Base-by-base conservation (phyloP, 2,329 filamentous ascomycete species). In the Fusarium algeriense region DNA sequence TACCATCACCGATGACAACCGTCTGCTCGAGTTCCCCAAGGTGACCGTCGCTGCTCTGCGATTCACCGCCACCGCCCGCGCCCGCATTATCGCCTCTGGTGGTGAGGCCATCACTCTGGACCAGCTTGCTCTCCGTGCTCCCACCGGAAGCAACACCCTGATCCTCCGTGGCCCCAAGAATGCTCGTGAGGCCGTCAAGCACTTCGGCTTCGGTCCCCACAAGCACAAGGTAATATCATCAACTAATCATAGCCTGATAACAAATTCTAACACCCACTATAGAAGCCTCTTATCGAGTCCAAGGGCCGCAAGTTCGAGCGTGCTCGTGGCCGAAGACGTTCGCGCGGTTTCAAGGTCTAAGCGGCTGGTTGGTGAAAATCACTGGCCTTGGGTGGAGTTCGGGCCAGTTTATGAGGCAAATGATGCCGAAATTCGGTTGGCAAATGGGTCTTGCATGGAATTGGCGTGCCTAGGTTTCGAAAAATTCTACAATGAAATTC, bases 251-350 rank as follows among this genome's bases (percentile, higher is more conserved):
- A 8, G 13, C 5, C 3, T 6, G 11, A 15, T 7, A 23, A 45
- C 50, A 45, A 4, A 35, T 0, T 71, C 82, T 86, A 74, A 85
- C 74, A 50, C 59, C 45, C 66, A 70, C 43, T 80, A 69, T 77
- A 96, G 95, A 98, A 98, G 91, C 95, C 95, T 78, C 93, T 97
- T 80, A 90, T 99, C 81, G 90, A 94, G 86, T 97, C 94, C 89
- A 99, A 99, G 93, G 97, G 97, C 82, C 93, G 96, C 87, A 99
- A 99, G 90, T 99, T 99, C 89, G 97, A 99, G 92, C 90, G 91
- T 82, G 96, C 95, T 82, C 95, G 96, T 96, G 97, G 96, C 86
- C 95, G 96, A 87, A 97, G 96, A 92, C 90, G 94, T 85, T 98
- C 95, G 81, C 91, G 93, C 82, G 96, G 97, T 90, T 99, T 99